Base-by-base conservation (phyloP, 164 flowering plant genomes). In the Kalanchoe fedtschenkoi region DNA sequence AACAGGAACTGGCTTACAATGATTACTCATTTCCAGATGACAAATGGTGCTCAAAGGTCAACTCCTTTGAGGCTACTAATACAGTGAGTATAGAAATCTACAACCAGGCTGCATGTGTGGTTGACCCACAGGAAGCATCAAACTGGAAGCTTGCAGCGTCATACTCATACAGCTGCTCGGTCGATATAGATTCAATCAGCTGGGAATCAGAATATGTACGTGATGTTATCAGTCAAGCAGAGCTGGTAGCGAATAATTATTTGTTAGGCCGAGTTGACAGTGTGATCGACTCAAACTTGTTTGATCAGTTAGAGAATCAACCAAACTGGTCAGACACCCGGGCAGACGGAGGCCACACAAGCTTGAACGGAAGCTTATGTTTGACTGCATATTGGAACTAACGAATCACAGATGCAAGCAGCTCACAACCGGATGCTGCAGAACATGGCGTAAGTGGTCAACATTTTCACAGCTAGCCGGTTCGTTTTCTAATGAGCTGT, bases 201-300 rank as follows among this genome's bases (percentile, higher is more conserved):
- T 80, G 85, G 88, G 83, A 86, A 69, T 65, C 75, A 9, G 69
- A 72, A 13, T 81, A 78, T 33, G 58, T 83, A 19, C 65, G 58
- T 43, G 60, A 67, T 11, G 54, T 86, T 24, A 53, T 86, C 8
- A 22, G 28, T 59, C 60, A 58, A 41, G 72, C 68, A 19, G 76
- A 73, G 4, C 61, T 77, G 28, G 66, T 13, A 63, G 9, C 68
- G n/a, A 60, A 78, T 58, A 76, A 75, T 17, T 75, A 74, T 59
- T 66, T 53, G 0, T 39, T 66, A 19, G 79, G 78, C 32, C 63
- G 70, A 24, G 65, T 70, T 22, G 13, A 37, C 17, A 42, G 60
- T 11, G 58, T 78, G 33, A 65, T 83, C 47, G 59, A 65, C 56
- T 73, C 72, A 6, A 58, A 55, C 58, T 70, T 81, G 64, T 83